Conservation (phyloP, 352 stramenopile species). For the Phytopythium aichiense region DNA sequence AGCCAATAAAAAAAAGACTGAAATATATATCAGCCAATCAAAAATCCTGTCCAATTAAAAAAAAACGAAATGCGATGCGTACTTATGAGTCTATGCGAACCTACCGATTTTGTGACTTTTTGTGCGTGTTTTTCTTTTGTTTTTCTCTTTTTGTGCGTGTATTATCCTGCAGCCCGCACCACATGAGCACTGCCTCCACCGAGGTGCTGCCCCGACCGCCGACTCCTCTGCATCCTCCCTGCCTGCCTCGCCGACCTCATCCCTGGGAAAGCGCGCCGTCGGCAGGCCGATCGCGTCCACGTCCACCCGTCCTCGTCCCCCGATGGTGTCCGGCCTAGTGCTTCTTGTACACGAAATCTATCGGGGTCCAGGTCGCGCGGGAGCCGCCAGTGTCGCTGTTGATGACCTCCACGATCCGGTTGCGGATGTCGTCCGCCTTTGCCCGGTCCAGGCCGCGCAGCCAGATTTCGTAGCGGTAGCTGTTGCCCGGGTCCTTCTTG, state of each 20-base stretch:
- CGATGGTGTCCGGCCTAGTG: constrained; percentile 36
- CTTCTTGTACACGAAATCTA: constrained; percentile 81
- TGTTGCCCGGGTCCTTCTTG: constrained; percentile 78
- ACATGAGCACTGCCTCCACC: not conserved
- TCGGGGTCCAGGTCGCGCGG: constrained; percentile 37
- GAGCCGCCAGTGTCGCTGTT: constrained; percentile 54
- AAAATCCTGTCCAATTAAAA: too few species aligned
- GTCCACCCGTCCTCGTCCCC: not conserved
- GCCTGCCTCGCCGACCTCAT: not conserved
- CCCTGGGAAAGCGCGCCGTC: not conserved
- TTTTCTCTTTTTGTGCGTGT: not conserved
- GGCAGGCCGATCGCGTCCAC: not conserved
- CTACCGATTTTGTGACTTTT: not conserved
- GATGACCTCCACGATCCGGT: constrained; percentile 59
- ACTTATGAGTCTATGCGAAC: not conserved
- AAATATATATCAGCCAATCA: too few species aligned
- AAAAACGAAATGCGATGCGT: not conserved
- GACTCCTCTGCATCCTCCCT: not conserved
- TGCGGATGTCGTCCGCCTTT: constrained; percentile 72
- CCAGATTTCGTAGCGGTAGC: constrained; percentile 87
- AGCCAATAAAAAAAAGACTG: too few species aligned
- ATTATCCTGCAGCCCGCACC: not conserved
- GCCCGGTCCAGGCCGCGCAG: constrained; percentile 54
- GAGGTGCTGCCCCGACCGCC: not conserved
- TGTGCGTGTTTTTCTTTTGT: not conserved